Evolutionary conservation across 2,329 filamentous ascomycete species (phyloP).

Genomic region (Diaporthe amygdali): DNA sequence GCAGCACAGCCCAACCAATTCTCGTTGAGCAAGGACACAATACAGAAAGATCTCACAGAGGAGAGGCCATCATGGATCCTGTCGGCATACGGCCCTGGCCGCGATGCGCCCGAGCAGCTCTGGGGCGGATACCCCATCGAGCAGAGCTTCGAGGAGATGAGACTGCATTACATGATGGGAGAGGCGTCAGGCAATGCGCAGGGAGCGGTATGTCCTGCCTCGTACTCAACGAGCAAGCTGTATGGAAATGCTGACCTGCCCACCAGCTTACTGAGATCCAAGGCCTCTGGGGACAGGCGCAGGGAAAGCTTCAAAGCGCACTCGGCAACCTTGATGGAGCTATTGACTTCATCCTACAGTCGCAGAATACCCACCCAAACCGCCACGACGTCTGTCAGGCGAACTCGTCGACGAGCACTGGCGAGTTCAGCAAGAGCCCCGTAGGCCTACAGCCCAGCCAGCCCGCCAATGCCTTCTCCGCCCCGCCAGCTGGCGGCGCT

Average conservation of each 20-base stretch:
- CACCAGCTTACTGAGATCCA: constrained; percentile 65
- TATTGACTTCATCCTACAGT: constrained; percentile 69
- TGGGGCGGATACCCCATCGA: constrained; percentile 82
- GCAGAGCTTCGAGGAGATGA: constrained; percentile 87
- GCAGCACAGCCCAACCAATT: constrained; percentile 41
- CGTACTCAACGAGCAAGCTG: constrained; percentile 20
- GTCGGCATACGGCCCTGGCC: constrained; percentile 82
- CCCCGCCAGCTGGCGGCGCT: constrained; percentile 28
- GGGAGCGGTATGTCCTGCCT: constrained; percentile 50
- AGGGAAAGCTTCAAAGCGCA: constrained; percentile 75
- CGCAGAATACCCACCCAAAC: constrained; percentile 76
- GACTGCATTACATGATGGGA: constrained; percentile 72
- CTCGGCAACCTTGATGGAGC: constrained; percentile 74
- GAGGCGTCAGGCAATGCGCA: constrained; percentile 64
- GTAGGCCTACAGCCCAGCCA: constrained; percentile 21
- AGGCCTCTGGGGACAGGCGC: constrained; percentile 65
- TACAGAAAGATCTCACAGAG: constrained; percentile 70
- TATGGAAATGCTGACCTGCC: constrained; percentile 13
- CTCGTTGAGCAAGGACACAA: constrained; percentile 60
- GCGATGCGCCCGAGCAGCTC: constrained; percentile 78
- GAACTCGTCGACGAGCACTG: constrained; percentile 47
- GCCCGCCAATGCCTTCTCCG: constrained; percentile 33
- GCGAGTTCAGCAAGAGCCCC: constrained; percentile 48
- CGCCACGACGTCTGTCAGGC: constrained; percentile 67
- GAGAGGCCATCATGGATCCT: constrained; percentile 85